Conservation (phyloP, 2,329 filamentous ascomycete genomes). For the Sarocladium oryzae region DNA sequence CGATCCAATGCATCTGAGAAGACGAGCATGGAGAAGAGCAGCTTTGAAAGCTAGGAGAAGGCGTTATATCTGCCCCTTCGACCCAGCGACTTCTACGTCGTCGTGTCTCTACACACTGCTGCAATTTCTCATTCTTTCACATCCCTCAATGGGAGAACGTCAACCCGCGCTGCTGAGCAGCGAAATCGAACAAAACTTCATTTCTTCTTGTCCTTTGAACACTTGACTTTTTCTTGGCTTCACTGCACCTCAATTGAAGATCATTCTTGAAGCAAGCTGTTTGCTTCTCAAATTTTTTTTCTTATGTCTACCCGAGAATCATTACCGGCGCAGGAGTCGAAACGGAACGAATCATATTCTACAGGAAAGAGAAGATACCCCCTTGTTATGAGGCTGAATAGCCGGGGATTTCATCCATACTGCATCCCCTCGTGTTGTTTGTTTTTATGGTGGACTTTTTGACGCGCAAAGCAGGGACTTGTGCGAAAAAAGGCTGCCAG, state of each 20-base stretch:
- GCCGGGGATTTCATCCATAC: not conserved
- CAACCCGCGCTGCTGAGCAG: not conserved
- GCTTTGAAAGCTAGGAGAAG: slow-evolving; percentile 31
- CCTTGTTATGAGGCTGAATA: not conserved
- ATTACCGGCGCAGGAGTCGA: slow-evolving; percentile 4
- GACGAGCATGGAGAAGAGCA: slow-evolving; percentile 42
- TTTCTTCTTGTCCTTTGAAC: not conserved
- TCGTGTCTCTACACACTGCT: not conserved
- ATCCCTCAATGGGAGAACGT: too few species aligned
- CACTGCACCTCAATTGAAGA: too few species aligned
- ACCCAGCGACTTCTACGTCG: not conserved
- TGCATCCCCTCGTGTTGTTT: not conserved
- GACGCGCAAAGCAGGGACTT: not conserved
- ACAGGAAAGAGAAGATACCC: slow-evolving; percentile 2
- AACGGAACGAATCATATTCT: slow-evolving; percentile 1
- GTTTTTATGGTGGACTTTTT: slow-evolving; percentile 1
- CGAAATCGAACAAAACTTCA: not conserved
- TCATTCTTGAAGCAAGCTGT: too few species aligned
- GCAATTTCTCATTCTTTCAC: not conserved
- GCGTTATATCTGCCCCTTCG: not conserved
- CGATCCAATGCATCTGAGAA: slow-evolving; percentile 28
- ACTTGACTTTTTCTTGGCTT: too few species aligned
- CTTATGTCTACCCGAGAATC: not conserved
- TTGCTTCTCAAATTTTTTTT: too few species aligned
- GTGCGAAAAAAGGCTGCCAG: too few species aligned